Base-by-base conservation (phyloP, 2,329 filamentous ascomycete species). In the Mycosphaerella arachidis region DNA sequence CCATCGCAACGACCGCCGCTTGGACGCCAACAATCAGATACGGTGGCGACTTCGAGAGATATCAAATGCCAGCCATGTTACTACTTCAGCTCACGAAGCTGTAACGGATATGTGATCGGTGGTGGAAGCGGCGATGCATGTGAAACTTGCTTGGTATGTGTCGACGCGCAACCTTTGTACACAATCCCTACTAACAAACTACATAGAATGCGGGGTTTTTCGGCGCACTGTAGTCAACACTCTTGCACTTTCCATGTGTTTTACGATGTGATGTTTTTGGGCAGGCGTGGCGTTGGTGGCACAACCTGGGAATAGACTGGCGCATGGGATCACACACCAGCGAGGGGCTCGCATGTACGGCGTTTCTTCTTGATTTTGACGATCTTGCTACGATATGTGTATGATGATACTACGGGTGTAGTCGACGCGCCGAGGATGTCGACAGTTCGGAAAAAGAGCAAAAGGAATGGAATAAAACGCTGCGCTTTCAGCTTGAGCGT, bases 11-110 rank as follows among this genome's bases (percentile, higher is more conserved):
- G 33, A 59, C 48, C 55, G 53, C 63, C 52, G 52, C 40, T 35
- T 24, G 56, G 54, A 57, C 63, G 48, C 10, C 55, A 29, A 48
- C 61, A 59, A 24, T 63, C 63, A 12, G 57, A 24, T 40, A 46
- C 27, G 31, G 58, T 37, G 30, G n/a, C 40, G n/a, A 43, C 4
- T 43, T 20, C 59, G 8, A 60, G 66, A n/a, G 71, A 74, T 48
- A 59, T 73, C 13, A 70, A 62, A 40, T 74, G 70, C 55, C 68
- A 70, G 46, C 69, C 67, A 16, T 74, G 72, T 66, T 73, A 74
- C 60, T 74, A 74, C 67, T 73, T 68, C 60, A 68, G 67, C 20
- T 71, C 72, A 30, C 66, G 72, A 27, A 70, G 73, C 57, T 74
- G 72, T 63, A 70, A 72, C 48, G 72, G 72, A 29, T 74, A 68